Percentiles rank a stretch among this genome's conserved stretches.
These are phyloP conservation scores for Nicotiana paniculata DNA, from an alignment of 257 asterid genomes.

Conservation along the genomic window DNA sequence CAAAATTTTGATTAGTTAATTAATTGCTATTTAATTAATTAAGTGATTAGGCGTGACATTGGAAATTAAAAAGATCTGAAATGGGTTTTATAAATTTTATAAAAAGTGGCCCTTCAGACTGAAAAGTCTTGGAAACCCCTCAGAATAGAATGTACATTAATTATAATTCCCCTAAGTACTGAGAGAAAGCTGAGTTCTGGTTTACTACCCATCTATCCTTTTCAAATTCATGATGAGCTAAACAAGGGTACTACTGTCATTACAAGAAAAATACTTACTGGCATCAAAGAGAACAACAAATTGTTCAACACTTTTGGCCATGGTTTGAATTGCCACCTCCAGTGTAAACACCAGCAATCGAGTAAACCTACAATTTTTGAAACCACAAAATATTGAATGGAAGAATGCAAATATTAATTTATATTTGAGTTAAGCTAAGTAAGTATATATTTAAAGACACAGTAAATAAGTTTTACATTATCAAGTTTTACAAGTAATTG, in stretches of 20 bases:
- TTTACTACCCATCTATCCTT: conserved; percentile 13
- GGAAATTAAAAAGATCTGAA: conserved; percentile 28
- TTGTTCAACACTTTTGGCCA: conserved; percentile 70
- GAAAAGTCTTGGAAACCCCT: conserved; percentile 41
- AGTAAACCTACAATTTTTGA: conserved; percentile 40
- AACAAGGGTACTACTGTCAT: neutral
- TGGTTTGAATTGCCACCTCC: conserved; percentile 90
- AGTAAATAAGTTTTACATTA: neutral
- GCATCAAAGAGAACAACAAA: conserved; percentile 82
- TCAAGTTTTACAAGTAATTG: neutral
- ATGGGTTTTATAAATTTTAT: conserved; percentile 18
- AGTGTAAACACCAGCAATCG: conserved; percentile 77
- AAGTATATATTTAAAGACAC: too few species aligned
- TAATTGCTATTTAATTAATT: conserved; percentile 23
- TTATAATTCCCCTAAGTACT: conserved; percentile 22
- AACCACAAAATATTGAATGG: neutral
- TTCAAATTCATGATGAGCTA: neutral
- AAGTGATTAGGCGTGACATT: conserved; percentile 60
- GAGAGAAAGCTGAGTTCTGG: conserved; percentile 44
- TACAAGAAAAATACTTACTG: conserved; percentile 40
- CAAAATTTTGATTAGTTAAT: conserved; percentile 9
- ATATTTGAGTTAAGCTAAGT: too few species aligned
- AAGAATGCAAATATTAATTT: too few species aligned
- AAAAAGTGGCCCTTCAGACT: conserved; percentile 29
- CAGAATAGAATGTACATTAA: conserved; percentile 50